Conservation (phyloP, 805 yeast genomes). For the Pichia deserticola region DNA sequence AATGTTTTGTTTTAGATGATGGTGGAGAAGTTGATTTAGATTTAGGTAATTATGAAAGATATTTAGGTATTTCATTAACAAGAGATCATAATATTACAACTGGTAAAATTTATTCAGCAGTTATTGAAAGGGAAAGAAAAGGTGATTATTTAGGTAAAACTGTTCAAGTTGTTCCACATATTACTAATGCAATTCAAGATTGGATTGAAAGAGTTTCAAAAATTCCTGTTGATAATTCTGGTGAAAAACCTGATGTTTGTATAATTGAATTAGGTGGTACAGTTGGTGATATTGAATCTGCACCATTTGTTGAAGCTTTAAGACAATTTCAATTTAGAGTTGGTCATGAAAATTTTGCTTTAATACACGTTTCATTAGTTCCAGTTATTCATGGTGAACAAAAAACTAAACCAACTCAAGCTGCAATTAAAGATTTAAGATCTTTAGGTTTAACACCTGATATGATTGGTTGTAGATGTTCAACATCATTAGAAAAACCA, state of each 20-base stretch:
- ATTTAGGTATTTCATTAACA: constrained; percentile 87
- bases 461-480: constrained; percentile 96
- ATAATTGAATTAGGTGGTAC: constrained; percentile 98
- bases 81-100: constrained; percentile 96
- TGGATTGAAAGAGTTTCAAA: constrained; percentile 94
- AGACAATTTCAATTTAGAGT: constrained; percentile 98
- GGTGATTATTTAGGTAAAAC: constrained; percentile 98
- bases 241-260: constrained; percentile 90
- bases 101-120: constrained; percentile 92
- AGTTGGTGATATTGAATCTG: constrained; percentile 97
- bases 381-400: constrained; percentile 99
- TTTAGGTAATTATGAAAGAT: constrained; percentile 96
- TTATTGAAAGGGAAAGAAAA: constrained; percentile 87
- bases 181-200: constrained; percentile 95
- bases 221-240: constrained; percentile 86
- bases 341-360: constrained; percentile 86
- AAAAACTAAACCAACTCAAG: constrained; percentile 98
- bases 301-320: constrained; percentile 97
- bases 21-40: constrained; percentile 99
- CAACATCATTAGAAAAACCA: constrained; percentile 67
- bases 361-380: constrained; percentile 93
- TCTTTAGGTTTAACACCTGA: constrained; percentile 93
- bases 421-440: constrained; percentile 95
- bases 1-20: constrained; percentile 93
- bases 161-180: constrained; percentile 98